Evolutionary conservation across 1,139 yeast genomes (phyloP), one percentile per base, ranked within the genome.

Genomic region (Geotrichum siamense): DNA sequence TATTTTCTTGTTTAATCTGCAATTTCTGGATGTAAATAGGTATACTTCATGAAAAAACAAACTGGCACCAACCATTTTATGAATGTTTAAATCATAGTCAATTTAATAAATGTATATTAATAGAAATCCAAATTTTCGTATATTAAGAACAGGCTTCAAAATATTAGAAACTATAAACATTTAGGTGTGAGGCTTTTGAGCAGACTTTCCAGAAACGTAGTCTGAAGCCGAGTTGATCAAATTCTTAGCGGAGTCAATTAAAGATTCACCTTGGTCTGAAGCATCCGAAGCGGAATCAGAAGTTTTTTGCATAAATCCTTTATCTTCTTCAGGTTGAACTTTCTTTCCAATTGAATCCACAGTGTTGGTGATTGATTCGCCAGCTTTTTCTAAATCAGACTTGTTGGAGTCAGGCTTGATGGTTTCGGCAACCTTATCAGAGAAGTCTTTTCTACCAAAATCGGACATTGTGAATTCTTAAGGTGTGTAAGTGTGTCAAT

Each of bases 401-500:
- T 86, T 86, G 62, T 82, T 72, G 46, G 77, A 68, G 53, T 85
- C 80, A 60, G 95, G 95, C 57, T 76, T 83, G 46, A 82, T 52
- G 40, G 75, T 60, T 72, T 84, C 94, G 48, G 71, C 45, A 52
- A 75, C 67, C 69, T 85, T 84, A 63, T 79, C 82, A 55, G 79
- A 57, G 59, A 86, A 72, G 61, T 72, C 68, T 67, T 84, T 84
- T 81, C 94, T 82, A 57, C 84, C 86, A 51, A 74, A 61, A 50
- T 40, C 43, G 37, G 47, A 39, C 47, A 44, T 44, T 30, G 31
- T 44, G 13, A 33, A 21, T 13, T 16, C 5, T 12, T 30, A 6
- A 15, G 15, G 8, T 30, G 31, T 28, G 8, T 28, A 28, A 5
- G n/a, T 28, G 8, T 9, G 34, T 30, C n/a, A n/a, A n/a, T n/a